Evolutionary conservation across 441 rosid species (phyloP).

Genomic region (Lepidium campestre): DNA sequence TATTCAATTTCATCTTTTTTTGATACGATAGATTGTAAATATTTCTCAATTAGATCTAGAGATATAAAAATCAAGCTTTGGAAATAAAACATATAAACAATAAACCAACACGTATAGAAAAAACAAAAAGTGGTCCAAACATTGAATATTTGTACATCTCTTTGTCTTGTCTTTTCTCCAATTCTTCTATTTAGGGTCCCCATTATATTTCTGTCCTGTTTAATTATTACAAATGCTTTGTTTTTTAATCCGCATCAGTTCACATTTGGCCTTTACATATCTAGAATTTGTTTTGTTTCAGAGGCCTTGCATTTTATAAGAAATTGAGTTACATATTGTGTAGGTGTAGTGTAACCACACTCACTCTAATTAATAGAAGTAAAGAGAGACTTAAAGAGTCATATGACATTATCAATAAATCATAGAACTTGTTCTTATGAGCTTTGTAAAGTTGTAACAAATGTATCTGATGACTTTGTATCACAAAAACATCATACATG

Average conservation of each 20-base stretch:
- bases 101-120: background rate
- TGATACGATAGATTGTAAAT: background rate
- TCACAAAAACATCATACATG: conserved; percentile 1
- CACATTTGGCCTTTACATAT: background rate
- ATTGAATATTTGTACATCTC: background rate
- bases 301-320: no score
- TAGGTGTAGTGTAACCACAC: no score
- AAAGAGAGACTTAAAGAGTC: background rate
- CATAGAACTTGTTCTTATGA: background rate
- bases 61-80: background rate
- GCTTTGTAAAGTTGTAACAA: conserved; percentile 15
- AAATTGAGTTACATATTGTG: no score
- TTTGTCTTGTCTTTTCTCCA: conserved; percentile 4
- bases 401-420: background rate
- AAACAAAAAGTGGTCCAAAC: conserved; percentile 20
- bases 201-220: conserved; percentile 1
- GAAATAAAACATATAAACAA: background rate
- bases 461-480: background rate
- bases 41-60: background rate
- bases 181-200: conserved; percentile 7
- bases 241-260: background rate
- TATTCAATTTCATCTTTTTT: background rate
- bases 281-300: background rate
- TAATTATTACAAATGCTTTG: background rate
- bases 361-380: no score